Conservation (phyloP, 768 basidiomycete species). For the Amylocystis lapponica region DNA sequence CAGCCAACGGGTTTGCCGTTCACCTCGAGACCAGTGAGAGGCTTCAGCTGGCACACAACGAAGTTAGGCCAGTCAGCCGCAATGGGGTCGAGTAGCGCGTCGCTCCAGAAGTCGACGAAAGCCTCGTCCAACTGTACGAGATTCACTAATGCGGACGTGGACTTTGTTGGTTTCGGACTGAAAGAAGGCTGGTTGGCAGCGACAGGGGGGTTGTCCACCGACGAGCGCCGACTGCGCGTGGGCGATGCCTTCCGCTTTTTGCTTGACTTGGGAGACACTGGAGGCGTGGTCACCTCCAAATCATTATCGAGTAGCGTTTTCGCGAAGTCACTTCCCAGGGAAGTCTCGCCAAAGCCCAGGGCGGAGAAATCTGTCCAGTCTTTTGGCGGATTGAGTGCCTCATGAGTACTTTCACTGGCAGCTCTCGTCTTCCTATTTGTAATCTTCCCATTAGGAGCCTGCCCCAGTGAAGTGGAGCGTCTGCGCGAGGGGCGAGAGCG, state of each 20-base stretch:
- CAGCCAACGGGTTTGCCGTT: conserved; percentile 45
- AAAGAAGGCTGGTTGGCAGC: conserved; percentile 1
- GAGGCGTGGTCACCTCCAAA: conserved; percentile 46
- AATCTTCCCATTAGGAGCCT: conserved; percentile 14
- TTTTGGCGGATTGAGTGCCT: conserved; percentile 17
- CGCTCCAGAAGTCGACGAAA: conserved; percentile 79
- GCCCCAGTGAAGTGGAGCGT: conserved; percentile 26
- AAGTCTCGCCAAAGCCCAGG: conserved; percentile 48
- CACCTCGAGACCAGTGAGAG: conserved; percentile 19
- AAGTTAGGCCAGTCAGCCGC: conserved; percentile 62
- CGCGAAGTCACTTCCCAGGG: conserved; percentile 42
- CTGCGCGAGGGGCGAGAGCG: conserved; percentile 17
- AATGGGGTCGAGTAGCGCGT: conserved; percentile 66
- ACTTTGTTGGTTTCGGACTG: conserved; percentile 5
- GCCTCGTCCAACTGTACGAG: conserved; percentile 70
- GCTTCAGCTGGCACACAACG: conserved; percentile 63
- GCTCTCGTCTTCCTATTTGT: no score
- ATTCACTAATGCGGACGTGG: conserved; percentile 38
- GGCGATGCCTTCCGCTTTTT: conserved; percentile 27
- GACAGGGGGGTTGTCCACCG: conserved; percentile 16
- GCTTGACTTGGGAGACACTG: conserved; percentile 28
- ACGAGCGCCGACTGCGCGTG: conserved; percentile 17
- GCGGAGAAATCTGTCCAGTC: conserved; percentile 71
- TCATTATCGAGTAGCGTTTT: conserved; percentile 55
- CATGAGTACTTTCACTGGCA: no score